Percentiles rank a stretch among this genome's conserved stretches.
phyloP scores from a whole-genome alignment of 768 basidiomycete species.

The Leccinellum rugosiceps region DNA sequence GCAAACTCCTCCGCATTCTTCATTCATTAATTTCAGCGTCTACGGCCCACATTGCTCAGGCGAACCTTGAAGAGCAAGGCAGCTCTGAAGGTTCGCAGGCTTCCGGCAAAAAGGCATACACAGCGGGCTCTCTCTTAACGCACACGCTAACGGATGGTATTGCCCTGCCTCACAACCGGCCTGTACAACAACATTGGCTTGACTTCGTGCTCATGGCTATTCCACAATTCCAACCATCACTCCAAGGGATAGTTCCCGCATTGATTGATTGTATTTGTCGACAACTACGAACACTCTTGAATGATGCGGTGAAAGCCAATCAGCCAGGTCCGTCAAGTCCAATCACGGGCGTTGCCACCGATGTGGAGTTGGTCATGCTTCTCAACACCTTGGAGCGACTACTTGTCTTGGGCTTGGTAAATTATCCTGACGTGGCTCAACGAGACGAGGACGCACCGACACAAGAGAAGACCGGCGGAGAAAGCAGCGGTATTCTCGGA shows the following conservation, averaged over 20 bases:
- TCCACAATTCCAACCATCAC: slow-evolving; percentile 74
- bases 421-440: slow-evolving; percentile 45
- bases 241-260: slow-evolving; percentile 65
- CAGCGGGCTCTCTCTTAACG: slow-evolving; percentile 68
- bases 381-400: slow-evolving; percentile 83
- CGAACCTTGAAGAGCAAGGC: slow-evolving; percentile 32
- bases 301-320: slow-evolving; percentile 50
- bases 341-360: slow-evolving; percentile 53
- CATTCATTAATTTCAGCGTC: slow-evolving; percentile 80
- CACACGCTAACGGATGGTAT: slow-evolving; percentile 84
- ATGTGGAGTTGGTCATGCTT: slow-evolving; percentile 82
- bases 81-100: slow-evolving; percentile 35
- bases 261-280: slow-evolving; percentile 77
- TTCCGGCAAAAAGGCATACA: slow-evolving; percentile 35
- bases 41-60: slow-evolving; percentile 32
- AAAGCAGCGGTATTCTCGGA: slow-evolving; percentile 72
- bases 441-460: slow-evolving; percentile 54
- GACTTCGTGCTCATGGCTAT: slow-evolving; percentile 93
- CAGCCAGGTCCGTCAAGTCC: slow-evolving; percentile 38
- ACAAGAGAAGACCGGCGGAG: slow-evolving; percentile 51
- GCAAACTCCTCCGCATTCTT: slow-evolving; percentile 87
- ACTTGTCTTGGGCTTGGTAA: slow-evolving; percentile 67
- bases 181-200: slow-evolving; percentile 92
- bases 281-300: slow-evolving; percentile 57
- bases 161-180: slow-evolving; percentile 59